These are phyloP conservation scores for Klebsormidium nitens DNA, from an alignment of 139 green algal genomes.

Conservation along the genomic window DNA sequence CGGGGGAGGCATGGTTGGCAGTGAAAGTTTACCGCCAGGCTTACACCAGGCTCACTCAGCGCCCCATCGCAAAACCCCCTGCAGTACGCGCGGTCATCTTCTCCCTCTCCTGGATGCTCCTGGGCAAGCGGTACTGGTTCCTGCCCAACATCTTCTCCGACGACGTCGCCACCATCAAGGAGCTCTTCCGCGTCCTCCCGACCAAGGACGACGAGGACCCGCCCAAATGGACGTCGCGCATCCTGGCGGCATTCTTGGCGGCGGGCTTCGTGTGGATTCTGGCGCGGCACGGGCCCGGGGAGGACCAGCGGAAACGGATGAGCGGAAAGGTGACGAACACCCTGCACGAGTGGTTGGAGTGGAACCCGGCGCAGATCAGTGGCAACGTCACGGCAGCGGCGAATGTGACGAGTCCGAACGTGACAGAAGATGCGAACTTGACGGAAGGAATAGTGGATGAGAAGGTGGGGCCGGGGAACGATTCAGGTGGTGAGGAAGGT, in stretches of 20 bases:
- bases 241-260: conserved; percentile 5
- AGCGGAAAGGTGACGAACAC: background rate
- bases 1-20: too few species aligned
- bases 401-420: too few species aligned
- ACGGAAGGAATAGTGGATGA: too few species aligned
- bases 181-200: conserved; percentile 39
- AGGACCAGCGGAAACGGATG: conserved; percentile 12
- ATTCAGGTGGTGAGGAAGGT: too few species aligned
- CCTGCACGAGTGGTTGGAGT: background rate
- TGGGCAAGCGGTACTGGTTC: conserved; percentile 44
- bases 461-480: too few species aligned
- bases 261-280: conserved; percentile 12
- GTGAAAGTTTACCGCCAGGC: too few species aligned
- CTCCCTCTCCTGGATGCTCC: conserved; percentile 40
- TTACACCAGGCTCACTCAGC: too few species aligned
- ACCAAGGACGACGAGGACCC: conserved; percentile 35
- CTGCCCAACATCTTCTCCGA: conserved; percentile 47
- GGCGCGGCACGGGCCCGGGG: conserved; percentile 26
- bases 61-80: too few species aligned
- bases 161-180: conserved; percentile 32
- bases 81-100: conserved; percentile 39
- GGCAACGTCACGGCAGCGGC: too few species aligned
- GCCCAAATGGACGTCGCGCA: conserved; percentile 21
- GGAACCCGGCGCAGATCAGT: too few species aligned
- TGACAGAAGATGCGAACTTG: too few species aligned